Conservation (phyloP, 1,284 basidiomycete species). For the Stygiomarasmius scandens region DNA sequence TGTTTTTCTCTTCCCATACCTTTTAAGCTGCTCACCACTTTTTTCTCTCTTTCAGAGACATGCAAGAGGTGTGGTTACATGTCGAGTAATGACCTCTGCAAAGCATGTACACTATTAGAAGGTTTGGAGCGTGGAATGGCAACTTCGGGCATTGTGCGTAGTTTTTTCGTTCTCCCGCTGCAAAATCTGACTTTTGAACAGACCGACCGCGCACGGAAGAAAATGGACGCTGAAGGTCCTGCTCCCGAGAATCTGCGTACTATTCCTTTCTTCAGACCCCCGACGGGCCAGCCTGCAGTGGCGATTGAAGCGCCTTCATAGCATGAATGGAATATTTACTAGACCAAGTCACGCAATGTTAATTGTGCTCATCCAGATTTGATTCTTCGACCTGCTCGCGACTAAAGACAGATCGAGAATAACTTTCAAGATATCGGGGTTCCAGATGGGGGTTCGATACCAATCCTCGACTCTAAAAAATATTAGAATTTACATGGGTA, state of each 20-base stretch:
- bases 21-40: not conserved
- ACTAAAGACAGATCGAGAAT: no score
- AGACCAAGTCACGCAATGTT: no score
- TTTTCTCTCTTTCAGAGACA: constrained; percentile 58
- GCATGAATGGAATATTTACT: no score
- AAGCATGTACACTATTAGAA: constrained; percentile 89
- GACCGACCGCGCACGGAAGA: constrained; percentile 69
- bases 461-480: no score
- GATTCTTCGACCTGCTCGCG: no score
- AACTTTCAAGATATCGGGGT: no score
- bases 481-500: no score
- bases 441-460: no score
- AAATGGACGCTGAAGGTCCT: constrained; percentile 61
- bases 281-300: constrained; percentile 33
- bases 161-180: not conserved
- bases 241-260: constrained; percentile 56
- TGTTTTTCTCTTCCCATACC: constrained; percentile 30
- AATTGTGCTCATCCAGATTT: no score
- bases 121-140: constrained; percentile 87
- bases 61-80: constrained; percentile 92
- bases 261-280: constrained; percentile 62
- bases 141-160: constrained; percentile 66
- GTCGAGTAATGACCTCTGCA: constrained; percentile 90
- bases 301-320: not conserved
- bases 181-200: constrained; percentile 25